phyloP scores from a whole-genome alignment of 345 rosid genomes.

The Turnera subulata region DNA sequence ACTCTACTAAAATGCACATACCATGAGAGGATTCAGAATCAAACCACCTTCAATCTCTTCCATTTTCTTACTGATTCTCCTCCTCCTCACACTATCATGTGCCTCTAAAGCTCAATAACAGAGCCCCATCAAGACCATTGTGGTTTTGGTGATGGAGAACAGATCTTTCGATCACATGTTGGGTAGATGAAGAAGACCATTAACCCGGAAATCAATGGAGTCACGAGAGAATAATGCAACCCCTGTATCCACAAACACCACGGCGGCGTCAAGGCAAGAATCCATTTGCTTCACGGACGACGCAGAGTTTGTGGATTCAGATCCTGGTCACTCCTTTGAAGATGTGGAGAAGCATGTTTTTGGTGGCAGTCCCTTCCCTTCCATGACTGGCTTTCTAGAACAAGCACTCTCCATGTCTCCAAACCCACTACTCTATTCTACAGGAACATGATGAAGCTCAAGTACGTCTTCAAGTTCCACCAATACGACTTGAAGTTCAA shows the following conservation, averaged over 20 bases:
- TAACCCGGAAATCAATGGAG: not conserved
- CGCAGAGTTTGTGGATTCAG: slow-evolving; percentile 92
- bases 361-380: not conserved
- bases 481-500: slow-evolving; percentile 55
- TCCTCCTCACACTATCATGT: not conserved
- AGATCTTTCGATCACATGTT: not conserved
- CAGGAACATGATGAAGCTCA: slow-evolving; percentile 76
- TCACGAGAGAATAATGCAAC: not conserved
- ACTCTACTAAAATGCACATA: slow-evolving; percentile 14
- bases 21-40: too few relatives aligned
- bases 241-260: slow-evolving; percentile 39
- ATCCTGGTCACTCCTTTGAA: slow-evolving; percentile 96
- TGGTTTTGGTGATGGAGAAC: not conserved
- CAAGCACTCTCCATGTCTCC: slow-evolving; percentile 35
- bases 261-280: slow-evolving; percentile 12
- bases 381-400: not conserved
- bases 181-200: not conserved
- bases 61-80: not conserved
- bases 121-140: not conserved
- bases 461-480: slow-evolving; percentile 67
- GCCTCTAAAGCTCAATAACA: not conserved
- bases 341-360: slow-evolving; percentile 36
- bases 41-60: too few relatives aligned
- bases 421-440: slow-evolving; percentile 82
- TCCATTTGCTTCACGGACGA: not conserved